A percentile compares a stretch with the other conserved stretches of the same genome.
These are phyloP conservation scores for Solanum chaucha DNA, from an alignment of 257 asterid genomes.

Conservation along the genomic window DNA sequence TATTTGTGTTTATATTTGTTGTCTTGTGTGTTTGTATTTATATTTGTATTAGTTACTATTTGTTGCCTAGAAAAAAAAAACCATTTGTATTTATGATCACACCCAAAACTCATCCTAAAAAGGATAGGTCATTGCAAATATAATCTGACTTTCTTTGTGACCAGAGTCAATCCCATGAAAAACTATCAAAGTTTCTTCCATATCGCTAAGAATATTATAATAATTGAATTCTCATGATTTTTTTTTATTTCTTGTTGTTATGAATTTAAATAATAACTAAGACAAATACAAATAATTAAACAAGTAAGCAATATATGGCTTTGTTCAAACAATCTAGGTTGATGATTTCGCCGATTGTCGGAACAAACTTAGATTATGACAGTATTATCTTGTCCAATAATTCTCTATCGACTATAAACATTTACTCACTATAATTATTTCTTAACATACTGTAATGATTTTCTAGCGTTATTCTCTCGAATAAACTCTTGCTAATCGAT, in stretches of 20 bases:
- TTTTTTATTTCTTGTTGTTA: no score
- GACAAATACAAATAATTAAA: not conserved
- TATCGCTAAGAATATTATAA: not conserved
- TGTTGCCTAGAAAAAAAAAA: no score
- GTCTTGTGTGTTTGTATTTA: no score
- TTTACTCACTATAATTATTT: not conserved
- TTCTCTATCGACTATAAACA: not conserved
- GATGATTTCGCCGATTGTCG: not conserved
- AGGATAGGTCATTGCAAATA: not conserved
- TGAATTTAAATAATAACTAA: not conserved
- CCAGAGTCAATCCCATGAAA: not conserved
- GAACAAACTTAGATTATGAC: not conserved
- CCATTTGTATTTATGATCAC: not conserved
- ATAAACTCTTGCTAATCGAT: not conserved
- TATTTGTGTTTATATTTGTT: no score
- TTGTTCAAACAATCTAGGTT: not conserved
- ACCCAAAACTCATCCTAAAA: not conserved
- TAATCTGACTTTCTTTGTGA: not conserved
- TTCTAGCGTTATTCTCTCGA: not conserved
- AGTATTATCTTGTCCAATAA: not conserved
- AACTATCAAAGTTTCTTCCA: not conserved
- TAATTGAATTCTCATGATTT: not conserved
- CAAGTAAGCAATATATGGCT: not conserved
- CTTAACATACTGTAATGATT: not conserved
- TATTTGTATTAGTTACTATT: no score